These are phyloP conservation scores for Pythium sukuiense DNA, from an alignment of 352 stramenopile species.

Conservation along the genomic window DNA sequence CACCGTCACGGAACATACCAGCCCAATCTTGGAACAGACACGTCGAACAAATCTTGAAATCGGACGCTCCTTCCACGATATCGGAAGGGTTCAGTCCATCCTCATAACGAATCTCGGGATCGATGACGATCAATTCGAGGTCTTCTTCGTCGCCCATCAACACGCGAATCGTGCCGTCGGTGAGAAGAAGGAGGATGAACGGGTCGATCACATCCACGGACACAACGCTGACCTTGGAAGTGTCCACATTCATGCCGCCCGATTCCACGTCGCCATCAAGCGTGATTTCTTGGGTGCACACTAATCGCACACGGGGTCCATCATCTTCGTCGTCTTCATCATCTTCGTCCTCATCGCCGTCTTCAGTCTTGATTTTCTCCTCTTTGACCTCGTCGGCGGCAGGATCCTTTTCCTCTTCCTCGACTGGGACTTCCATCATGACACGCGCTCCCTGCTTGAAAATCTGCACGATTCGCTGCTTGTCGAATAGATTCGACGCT, in stretches of 20 bases:
- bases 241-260: constrained; percentile 84
- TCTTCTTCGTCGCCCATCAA: constrained; percentile 84
- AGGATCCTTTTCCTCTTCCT: constrained; percentile 22
- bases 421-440: constrained; percentile 69
- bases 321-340: constrained; percentile 60
- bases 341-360: constrained; percentile 32
- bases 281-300: constrained; percentile 84
- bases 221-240: constrained; percentile 67
- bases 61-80: constrained; percentile 21
- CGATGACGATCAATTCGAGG: constrained; percentile 78
- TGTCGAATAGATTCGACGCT: constrained; percentile 77
- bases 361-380: constrained; percentile 32
- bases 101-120: constrained; percentile 65
- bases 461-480: constrained; percentile 84
- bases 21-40: constrained; percentile 87
- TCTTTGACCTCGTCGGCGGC: constrained; percentile 1
- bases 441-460: constrained; percentile 83
- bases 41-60: constrained; percentile 50
- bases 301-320: constrained; percentile 56
- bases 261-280: constrained; percentile 79
- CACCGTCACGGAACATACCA: constrained; percentile 71
- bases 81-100: constrained; percentile 32
- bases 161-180: constrained; percentile 75
- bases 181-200: constrained; percentile 81
- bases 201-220: constrained; percentile 84